Evolutionary conservation across 345 rosid genomes (phyloP).

Genomic region (Eucalyptus brandiana): DNA sequence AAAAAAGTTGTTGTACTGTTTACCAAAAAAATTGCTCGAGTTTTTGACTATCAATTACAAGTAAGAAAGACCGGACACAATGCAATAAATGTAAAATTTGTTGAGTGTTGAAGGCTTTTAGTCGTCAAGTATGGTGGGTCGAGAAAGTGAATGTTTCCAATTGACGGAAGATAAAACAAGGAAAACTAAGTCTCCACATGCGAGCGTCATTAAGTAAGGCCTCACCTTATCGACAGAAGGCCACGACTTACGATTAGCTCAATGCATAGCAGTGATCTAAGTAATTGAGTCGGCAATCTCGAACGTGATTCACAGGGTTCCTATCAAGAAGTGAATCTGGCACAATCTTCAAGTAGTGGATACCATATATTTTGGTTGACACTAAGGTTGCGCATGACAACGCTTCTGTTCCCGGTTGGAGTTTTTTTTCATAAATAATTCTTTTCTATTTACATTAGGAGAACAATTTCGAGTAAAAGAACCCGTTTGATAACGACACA

Average conservation of each 20-base stretch:
- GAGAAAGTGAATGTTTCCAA: background rate
- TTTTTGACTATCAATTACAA: background rate
- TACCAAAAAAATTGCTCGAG: background rate
- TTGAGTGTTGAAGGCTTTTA: background rate
- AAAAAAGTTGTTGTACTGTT: background rate
- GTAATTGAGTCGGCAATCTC: fast-evolving
- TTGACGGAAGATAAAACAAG: background rate
- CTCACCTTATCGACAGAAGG: background rate
- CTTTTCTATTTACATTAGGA: no score
- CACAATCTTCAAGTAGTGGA: background rate
- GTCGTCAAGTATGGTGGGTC: background rate
- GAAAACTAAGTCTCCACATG: background rate
- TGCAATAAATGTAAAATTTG: background rate
- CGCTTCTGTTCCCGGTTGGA: no score
- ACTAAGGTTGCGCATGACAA: background rate
- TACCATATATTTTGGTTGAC: background rate
- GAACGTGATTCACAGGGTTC: fast-evolving
- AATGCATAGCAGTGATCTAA: background rate
- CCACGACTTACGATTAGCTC: background rate
- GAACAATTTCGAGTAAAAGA: no score
- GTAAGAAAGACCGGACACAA: background rate
- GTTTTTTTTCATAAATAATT: no score
- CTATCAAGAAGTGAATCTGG: fast-evolving
- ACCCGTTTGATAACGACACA: no score
- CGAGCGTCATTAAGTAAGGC: fast-evolving